Conservation (phyloP, 1,284 basidiomycete genomes). For the Pterula multifida region DNA sequence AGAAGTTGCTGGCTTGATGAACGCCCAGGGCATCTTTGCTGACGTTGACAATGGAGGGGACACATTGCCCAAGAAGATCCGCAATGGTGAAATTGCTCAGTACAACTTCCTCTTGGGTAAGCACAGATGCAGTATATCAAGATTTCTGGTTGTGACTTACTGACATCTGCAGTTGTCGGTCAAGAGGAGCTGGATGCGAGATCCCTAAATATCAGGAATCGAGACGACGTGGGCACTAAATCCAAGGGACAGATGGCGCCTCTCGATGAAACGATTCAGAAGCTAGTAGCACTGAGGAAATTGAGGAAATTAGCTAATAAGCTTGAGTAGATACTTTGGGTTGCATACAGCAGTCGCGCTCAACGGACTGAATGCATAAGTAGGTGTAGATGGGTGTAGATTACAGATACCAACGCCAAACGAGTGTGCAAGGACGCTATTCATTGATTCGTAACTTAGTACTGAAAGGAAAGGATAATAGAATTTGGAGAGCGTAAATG, state of each 20-base stretch:
- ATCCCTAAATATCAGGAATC: conserved; percentile 92
- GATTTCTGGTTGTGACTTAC: not conserved
- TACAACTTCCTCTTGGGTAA: conserved; percentile 95
- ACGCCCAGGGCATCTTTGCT: conserved; percentile 67
- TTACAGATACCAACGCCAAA: too few relatives aligned
- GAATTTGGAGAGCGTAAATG: too few relatives aligned
- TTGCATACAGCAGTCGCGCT: too few relatives aligned
- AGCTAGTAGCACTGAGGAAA: conserved; percentile 55
- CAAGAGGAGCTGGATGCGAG: conserved; percentile 78
- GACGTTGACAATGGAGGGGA: conserved; percentile 91
- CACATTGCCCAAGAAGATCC: conserved; percentile 94
- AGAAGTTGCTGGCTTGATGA: conserved; percentile 63
- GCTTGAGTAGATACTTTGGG: conserved; percentile 14
- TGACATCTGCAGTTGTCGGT: conserved; percentile 65
- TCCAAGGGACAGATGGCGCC: conserved; percentile 55
- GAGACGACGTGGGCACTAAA: conserved; percentile 85
- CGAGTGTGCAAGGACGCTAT: too few relatives aligned
- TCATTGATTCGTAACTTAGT: too few relatives aligned
- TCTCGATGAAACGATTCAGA: conserved; percentile 52
- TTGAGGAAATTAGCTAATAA: conserved; percentile 50
- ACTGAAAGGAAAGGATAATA: too few relatives aligned
- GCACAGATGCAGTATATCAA: conserved; percentile 16
- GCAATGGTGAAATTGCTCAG: conserved; percentile 85
- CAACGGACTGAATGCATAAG: too few relatives aligned
- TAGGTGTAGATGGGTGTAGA: too few relatives aligned